Percentiles rank a stretch among this genome's conserved stretches.
Conservation (phyloP, 2,329 filamentous ascomycete genomes). For the Colletotrichum sansevieriae region DNA sequence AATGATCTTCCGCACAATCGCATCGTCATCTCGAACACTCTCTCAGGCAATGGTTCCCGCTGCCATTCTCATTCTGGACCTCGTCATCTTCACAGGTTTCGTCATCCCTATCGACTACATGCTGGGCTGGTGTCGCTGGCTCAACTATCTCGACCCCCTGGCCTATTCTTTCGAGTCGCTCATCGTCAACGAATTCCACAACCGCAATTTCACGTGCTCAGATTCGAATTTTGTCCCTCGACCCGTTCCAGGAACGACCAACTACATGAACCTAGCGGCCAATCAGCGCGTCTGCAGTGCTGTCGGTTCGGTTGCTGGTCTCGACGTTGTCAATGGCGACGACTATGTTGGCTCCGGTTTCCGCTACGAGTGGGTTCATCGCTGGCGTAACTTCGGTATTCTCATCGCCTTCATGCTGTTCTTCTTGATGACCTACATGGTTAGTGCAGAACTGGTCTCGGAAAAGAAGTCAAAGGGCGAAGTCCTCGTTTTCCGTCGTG, state of each 20-base stretch:
- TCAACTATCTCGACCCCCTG: slow-evolving; percentile 84
- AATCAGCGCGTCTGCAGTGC: slow-evolving; percentile 68
- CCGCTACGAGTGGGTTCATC: slow-evolving; percentile 68
- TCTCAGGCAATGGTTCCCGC: slow-evolving; percentile 74
- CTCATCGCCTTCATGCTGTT: slow-evolving; percentile 74
- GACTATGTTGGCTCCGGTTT: slow-evolving; percentile 67
- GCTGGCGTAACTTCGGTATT: slow-evolving; percentile 81
- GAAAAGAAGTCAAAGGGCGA: slow-evolving; percentile 81
- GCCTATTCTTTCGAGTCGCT: slow-evolving; percentile 85
- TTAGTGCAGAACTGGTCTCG: slow-evolving; percentile 75
- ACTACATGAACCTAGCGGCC: slow-evolving; percentile 52
- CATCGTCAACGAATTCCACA: slow-evolving; percentile 86
- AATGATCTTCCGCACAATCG: slow-evolving; percentile 87
- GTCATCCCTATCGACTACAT: slow-evolving; percentile 76
- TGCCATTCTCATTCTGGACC: slow-evolving; percentile 72
- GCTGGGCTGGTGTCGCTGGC: slow-evolving; percentile 85
- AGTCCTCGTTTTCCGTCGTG: slow-evolving; percentile 79
- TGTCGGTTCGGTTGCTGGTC: slow-evolving; percentile 69
- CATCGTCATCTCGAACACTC: slow-evolving; percentile 78
- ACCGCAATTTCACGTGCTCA: slow-evolving; percentile 68
- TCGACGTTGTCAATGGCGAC: slow-evolving; percentile 67
- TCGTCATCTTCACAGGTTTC: slow-evolving; percentile 80
- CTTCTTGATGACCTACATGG: slow-evolving; percentile 72
- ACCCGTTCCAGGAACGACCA: slow-evolving; percentile 21
- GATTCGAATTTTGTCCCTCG: slow-evolving; percentile 58